Evolutionary conservation across 2,329 filamentous ascomycete genomes (phyloP).

Genomic region (Cytospora chrysosperma): DNA sequence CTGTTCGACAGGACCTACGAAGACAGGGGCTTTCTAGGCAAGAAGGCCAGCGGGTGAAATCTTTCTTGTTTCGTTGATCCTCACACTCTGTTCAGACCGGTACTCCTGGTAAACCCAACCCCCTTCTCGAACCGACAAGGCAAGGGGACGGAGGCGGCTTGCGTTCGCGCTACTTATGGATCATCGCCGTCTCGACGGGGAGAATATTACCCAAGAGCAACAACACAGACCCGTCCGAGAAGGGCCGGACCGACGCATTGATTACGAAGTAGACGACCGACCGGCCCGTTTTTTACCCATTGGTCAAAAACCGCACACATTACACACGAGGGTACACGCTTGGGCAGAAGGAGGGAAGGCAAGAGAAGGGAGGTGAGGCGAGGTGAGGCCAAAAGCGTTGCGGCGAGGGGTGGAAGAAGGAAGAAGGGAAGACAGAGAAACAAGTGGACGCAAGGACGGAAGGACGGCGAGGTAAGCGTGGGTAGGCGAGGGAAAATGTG

Average conservation of each 20-base stretch:
- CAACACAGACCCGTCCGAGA: neutral
- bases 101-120: neutral
- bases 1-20: neutral
- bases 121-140: too few relatives aligned
- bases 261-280: neutral
- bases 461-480: too few relatives aligned
- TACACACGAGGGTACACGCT: neutral
- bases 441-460: too few relatives aligned
- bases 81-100: neutral
- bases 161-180: neutral
- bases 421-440: neutral
- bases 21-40: too few relatives aligned
- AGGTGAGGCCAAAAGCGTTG: too few relatives aligned
- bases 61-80: too few relatives aligned
- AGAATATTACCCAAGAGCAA: too few relatives aligned
- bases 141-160: too few relatives aligned
- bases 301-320: neutral
- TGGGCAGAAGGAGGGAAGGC: neutral
- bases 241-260: neutral
- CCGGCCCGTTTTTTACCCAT: neutral
- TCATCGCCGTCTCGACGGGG: neutral
- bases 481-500: constrained; percentile 33
- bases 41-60: too few relatives aligned
- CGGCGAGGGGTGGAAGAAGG: too few relatives aligned
- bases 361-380: too few relatives aligned